Percentiles rank a stretch among this genome's conserved stretches.
Conservation (phyloP, 148 eudicot species). For the Polygonum aviculare region DNA sequence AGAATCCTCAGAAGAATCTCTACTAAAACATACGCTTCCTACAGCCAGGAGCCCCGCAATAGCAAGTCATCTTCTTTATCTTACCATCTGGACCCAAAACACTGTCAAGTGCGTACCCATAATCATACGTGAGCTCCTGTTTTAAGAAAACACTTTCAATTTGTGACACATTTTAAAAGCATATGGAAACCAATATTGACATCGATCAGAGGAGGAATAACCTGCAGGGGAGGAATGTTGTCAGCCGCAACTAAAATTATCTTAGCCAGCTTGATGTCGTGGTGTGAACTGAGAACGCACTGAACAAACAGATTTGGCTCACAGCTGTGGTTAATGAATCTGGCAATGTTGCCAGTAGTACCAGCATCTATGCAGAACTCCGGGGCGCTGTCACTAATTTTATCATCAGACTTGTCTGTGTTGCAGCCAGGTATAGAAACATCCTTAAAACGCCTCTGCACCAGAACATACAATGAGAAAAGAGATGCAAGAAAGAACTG, state of each 20-base stretch:
- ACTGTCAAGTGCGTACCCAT: conserved; percentile 35
- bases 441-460: conserved; percentile 40
- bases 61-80: conserved; percentile 32
- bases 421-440: conserved; percentile 24
- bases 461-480: neutral
- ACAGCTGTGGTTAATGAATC: conserved; percentile 56
- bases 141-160: neutral
- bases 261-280: conserved; percentile 38
- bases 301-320: conserved; percentile 53
- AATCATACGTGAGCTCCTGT: conserved; percentile 45
- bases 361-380: conserved; percentile 55
- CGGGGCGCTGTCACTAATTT: conserved; percentile 20
- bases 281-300: conserved; percentile 42
- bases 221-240: conserved; percentile 48
- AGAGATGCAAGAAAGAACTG: neutral
- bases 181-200: neutral
- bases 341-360: conserved; percentile 32
- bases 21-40: conserved; percentile 29
- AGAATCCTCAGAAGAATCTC: neutral
- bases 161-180: neutral
- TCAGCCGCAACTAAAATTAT: conserved; percentile 49
- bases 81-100: conserved; percentile 40
- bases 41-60: conserved; percentile 40
- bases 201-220: neutral
- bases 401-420: conserved; percentile 26